Conservation (phyloP, 768 basidiomycete genomes). For the Pleurotus platypus region DNA sequence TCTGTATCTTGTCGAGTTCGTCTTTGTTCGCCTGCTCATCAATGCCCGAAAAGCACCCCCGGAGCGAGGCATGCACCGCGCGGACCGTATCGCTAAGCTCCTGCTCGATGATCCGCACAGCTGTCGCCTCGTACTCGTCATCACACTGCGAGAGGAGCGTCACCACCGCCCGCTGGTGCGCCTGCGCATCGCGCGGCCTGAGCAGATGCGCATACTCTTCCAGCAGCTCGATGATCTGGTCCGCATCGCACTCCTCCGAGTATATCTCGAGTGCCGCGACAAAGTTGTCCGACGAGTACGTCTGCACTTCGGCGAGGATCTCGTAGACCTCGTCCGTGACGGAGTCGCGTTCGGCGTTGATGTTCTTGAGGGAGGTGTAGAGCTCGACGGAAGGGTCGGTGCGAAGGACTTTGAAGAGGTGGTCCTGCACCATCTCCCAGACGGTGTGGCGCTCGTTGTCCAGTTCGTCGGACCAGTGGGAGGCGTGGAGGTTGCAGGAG, state of each 20-base stretch:
- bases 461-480: conserved; percentile 49
- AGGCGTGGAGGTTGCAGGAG: conserved; percentile 33
- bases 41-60: conserved; percentile 43
- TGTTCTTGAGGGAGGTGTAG: conserved; percentile 37
- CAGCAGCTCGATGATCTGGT: conserved; percentile 38
- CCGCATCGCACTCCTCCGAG: conserved; percentile 29
- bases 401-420: conserved; percentile 46
- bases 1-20: conserved; percentile 43
- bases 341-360: conserved; percentile 29
- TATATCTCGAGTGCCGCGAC: conserved; percentile 54
- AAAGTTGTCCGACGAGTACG: conserved; percentile 47
- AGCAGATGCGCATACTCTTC: conserved; percentile 47
- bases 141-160: conserved; percentile 25
- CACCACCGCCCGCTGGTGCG: conserved; percentile 42
- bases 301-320: conserved; percentile 36
- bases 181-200: conserved; percentile 51
- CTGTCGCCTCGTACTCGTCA: conserved; percentile 23
- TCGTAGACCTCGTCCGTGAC: conserved; percentile 25
- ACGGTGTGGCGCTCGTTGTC: conserved; percentile 36
- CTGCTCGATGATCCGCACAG: conserved; percentile 42
- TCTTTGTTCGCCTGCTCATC: conserved; percentile 33
- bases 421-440: conserved; percentile 39
- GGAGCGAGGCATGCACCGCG: conserved; percentile 40
- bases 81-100: conserved; percentile 47
- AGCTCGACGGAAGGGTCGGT: conserved; percentile 43